These are phyloP conservation scores for Mycosphaerelloides madeirae DNA, from an alignment of 2,329 filamentous ascomycete species.

Conservation along the genomic window DNA sequence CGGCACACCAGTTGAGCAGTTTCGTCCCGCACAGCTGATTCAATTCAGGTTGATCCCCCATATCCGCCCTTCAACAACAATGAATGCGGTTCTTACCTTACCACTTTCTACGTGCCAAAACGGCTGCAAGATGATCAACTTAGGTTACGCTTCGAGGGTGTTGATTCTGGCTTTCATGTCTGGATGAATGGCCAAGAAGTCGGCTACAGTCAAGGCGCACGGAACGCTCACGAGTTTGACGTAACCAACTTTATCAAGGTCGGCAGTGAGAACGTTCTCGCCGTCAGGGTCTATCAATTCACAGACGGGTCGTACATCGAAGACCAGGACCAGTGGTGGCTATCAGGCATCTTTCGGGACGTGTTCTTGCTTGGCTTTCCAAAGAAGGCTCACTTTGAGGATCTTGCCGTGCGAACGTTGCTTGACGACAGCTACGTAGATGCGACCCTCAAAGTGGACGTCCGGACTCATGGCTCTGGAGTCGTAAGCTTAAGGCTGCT, in stretches of 20 bases:
- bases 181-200: conserved; percentile 61
- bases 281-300: conserved; percentile 66
- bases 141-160: conserved; percentile 64
- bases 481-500: conserved; percentile 41
- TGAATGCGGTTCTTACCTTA: conserved; percentile 59
- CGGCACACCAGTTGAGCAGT: not conserved
- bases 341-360: conserved; percentile 58
- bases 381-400: conserved; percentile 48
- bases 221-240: conserved; percentile 68
- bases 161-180: conserved; percentile 66
- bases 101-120: conserved; percentile 51
- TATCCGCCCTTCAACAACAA: conserved; percentile 56
- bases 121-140: conserved; percentile 49
- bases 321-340: conserved; percentile 40
- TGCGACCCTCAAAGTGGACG: conserved; percentile 40
- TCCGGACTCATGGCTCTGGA: conserved; percentile 31
- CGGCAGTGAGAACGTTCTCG: conserved; percentile 50
- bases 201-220: conserved; percentile 64
- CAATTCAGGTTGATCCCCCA: conserved; percentile 55
- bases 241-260: conserved; percentile 50
- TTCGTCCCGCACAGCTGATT: conserved; percentile 42
- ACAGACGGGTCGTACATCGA: conserved; percentile 66
- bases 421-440: conserved; percentile 51
- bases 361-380: conserved; percentile 59
- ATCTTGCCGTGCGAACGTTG: conserved; percentile 53